phyloP scores from a whole-genome alignment of 1,284 basidiomycete genomes.

The Microbotryum silenes-acaulis region DNA sequence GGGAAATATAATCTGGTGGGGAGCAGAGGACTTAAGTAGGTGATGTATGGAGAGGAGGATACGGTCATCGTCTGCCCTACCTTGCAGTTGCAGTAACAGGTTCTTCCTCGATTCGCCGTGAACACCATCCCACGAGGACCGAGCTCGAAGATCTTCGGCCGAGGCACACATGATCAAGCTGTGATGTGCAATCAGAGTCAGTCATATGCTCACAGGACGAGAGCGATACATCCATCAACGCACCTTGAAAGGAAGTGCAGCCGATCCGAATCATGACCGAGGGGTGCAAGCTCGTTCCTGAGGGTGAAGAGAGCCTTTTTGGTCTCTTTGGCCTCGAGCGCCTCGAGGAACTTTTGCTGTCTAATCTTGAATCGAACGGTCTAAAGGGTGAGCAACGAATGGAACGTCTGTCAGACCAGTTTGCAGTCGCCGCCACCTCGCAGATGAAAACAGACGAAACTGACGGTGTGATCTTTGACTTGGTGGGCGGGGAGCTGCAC shows the following conservation, averaged over 20 bases:
- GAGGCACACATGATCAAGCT: slow-evolving; percentile 86
- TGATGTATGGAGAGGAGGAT: too few relatives aligned
- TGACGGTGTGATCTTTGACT: slow-evolving; percentile 24
- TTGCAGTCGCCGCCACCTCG: neutral
- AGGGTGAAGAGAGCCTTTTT: slow-evolving; percentile 77
- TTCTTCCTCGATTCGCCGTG: slow-evolving; percentile 65
- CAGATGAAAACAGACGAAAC: neutral
- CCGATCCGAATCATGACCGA: slow-evolving; percentile 65
- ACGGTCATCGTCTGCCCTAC: slow-evolving; percentile 43
- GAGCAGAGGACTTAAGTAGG: neutral
- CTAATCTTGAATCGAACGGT: slow-evolving; percentile 82
- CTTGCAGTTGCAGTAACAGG: slow-evolving; percentile 72
- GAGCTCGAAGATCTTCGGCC: slow-evolving; percentile 68
- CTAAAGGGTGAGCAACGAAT: slow-evolving; percentile 20
- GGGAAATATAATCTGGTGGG: slow-evolving; percentile 68
- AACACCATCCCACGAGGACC: slow-evolving; percentile 84
- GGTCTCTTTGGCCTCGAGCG: slow-evolving; percentile 74
- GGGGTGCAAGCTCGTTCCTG: slow-evolving; percentile 74
- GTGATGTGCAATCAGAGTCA: slow-evolving; percentile 4
- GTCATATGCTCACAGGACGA: slow-evolving; percentile 32
- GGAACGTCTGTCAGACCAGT: neutral
- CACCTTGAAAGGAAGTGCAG: slow-evolving; percentile 79
- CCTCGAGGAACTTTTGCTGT: slow-evolving; percentile 92
- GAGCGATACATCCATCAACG: slow-evolving; percentile 27
- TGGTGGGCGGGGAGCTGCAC: slow-evolving; percentile 41